phyloP scores from a whole-genome alignment of 164 flowering plant species.

The Piper betle region DNA sequence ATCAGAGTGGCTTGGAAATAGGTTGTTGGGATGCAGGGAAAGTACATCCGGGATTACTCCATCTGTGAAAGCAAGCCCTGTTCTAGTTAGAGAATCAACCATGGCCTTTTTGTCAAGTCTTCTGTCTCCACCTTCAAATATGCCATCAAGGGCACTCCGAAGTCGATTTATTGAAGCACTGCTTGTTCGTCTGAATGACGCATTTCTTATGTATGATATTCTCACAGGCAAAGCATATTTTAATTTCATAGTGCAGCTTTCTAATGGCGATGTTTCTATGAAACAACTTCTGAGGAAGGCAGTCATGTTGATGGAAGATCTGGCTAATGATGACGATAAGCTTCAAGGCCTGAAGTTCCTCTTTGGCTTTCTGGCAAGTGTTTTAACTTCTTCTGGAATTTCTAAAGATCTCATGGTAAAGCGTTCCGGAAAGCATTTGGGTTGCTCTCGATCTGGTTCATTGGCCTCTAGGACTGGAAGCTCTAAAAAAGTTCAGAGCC shows the following conservation, averaged over 20 bases:
- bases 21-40: conserved; percentile 45
- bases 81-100: conserved; percentile 64
- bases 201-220: conserved; percentile 60
- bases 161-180: conserved; percentile 55
- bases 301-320: conserved; percentile 52
- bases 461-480: conserved; percentile 36
- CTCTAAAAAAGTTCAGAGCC: conserved; percentile 49
- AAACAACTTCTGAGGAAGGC: conserved; percentile 49
- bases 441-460: conserved; percentile 29
- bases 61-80: conserved; percentile 42
- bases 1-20: conserved; percentile 74
- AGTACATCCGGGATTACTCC: conserved; percentile 30
- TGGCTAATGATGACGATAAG: conserved; percentile 46
- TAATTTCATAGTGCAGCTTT: conserved; percentile 63
- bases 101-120: conserved; percentile 57
- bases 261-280: conserved; percentile 44
- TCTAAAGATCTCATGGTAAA: conserved; percentile 29
- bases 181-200: conserved; percentile 57
- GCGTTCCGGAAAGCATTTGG: conserved; percentile 30
- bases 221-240: conserved; percentile 61
- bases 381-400: conserved; percentile 56
- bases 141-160: conserved; percentile 31
- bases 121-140: conserved; percentile 34
- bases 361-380: conserved; percentile 50
- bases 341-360: conserved; percentile 79